phyloP scores from a whole-genome alignment of 768 basidiomycete species.

The Lactifluus volemus region DNA sequence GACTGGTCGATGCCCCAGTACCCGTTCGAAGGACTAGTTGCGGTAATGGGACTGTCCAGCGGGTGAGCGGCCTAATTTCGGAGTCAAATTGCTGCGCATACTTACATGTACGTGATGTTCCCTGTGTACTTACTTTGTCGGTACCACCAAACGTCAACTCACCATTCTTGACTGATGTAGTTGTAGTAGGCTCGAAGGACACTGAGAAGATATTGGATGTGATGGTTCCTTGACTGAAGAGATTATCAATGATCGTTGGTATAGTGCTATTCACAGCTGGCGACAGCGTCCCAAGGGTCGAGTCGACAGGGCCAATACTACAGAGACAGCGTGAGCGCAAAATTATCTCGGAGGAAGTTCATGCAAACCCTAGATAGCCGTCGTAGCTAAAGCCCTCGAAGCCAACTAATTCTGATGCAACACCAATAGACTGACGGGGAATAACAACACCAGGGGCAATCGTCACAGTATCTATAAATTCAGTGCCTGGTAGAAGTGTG shows the following conservation, averaged over 20 bases:
- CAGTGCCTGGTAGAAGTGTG: slow-evolving; percentile 15
- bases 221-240: slow-evolving; percentile 12
- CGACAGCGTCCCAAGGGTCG: slow-evolving; percentile 38
- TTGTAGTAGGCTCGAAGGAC: no score
- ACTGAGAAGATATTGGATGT: slow-evolving; percentile 20
- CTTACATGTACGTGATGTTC: no score
- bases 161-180: no score
- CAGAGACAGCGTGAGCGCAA: neutral
- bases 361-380: slow-evolving; percentile 53
- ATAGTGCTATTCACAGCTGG: slow-evolving; percentile 23
- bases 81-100: no score
- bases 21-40: no score
- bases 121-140: no score
- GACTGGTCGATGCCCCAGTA: no score
- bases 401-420: slow-evolving; percentile 38
- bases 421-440: slow-evolving; percentile 53
- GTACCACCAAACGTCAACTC: no score
- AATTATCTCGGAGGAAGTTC: neutral
- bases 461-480: slow-evolving; percentile 43
- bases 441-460: slow-evolving; percentile 44
- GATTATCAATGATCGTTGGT: slow-evolving; percentile 46
- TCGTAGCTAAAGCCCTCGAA: slow-evolving; percentile 35
- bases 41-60: no score
- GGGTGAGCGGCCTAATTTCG: no score
- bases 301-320: slow-evolving; percentile 52